Base-by-base conservation (phyloP, 2,329 filamentous ascomycete genomes). In the Trichoderma koningiopsis region DNA sequence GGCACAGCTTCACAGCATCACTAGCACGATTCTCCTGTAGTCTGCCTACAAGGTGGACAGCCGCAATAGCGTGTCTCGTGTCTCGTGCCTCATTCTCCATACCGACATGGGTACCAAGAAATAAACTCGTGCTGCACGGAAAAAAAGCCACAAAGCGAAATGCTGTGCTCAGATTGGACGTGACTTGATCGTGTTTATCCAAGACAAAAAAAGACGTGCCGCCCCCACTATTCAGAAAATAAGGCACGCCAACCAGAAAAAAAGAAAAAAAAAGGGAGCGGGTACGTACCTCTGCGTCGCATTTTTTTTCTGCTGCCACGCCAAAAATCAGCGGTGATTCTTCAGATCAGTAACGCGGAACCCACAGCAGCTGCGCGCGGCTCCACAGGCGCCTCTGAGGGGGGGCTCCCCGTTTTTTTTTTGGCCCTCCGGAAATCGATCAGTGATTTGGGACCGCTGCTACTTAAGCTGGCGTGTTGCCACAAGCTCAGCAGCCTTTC, bases 391-490 rank as follows among this genome's bases (percentile, higher is more conserved):
- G 53, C 55, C 31, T 31, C 27, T 35, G 33, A 35, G 33, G 33
- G 33, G 33, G 57, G 22, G 35, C 29, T 40, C 40, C 63, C 63
- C 55, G 29, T n/a, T 37, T 67, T 37, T n/a, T 67, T 67, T 43
- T 7, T 62, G 53, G 29, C 40, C 2, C 40, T 43, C 53, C 63
- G n/a, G n/a, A 35, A 56, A 58, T 58, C 55, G 79, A 81, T 81
- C 77, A 78, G 75, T 74, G 74, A 73, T 73, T 71, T 73, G 77
- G 78, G 75, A 35, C 78, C 76, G 77, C 78, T 73, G 73, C 74
- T 81, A 81, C 79, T 81, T 81, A 81, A 81, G 73, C 75, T 73
- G 74, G 69, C 73, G 66, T 59, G 69, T 75, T 74, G 77, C 79
- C 78, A 72, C 75, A 68, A 60, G 40, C 55, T 59, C 59, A 57